Conservation (phyloP, 768 basidiomycete genomes). For the Pisolithus marmoratus region DNA sequence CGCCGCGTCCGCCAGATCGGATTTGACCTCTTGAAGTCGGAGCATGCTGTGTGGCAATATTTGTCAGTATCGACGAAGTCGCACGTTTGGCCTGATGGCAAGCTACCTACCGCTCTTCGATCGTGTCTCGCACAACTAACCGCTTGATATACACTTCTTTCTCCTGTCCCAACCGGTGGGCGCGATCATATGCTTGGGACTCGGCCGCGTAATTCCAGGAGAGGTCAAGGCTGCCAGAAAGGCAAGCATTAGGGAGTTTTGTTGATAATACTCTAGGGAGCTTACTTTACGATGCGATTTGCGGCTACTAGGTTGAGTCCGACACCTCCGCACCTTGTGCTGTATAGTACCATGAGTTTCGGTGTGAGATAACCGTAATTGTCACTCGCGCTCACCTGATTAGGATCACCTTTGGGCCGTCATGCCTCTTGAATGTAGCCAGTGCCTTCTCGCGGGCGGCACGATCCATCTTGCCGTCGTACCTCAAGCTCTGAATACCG, state of each 20-base stretch:
- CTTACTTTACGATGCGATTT: slow-evolving; percentile 65
- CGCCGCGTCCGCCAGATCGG: slow-evolving; percentile 59
- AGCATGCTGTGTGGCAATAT: slow-evolving; percentile 44
- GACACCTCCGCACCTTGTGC: slow-evolving; percentile 65
- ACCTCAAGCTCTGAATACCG: slow-evolving; percentile 53
- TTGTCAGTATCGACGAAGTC: background rate
- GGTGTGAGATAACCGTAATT: background rate
- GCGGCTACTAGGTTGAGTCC: slow-evolving; percentile 63
- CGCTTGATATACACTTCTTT: slow-evolving; percentile 66
- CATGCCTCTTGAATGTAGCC: slow-evolving; percentile 45
- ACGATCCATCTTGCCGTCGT: slow-evolving; percentile 66
- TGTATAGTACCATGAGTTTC: slow-evolving; percentile 11
- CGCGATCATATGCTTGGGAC: slow-evolving; percentile 57
- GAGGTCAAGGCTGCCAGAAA: slow-evolving; percentile 50
- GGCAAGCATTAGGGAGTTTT: background rate
- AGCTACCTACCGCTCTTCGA: slow-evolving; percentile 61
- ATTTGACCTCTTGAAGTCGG: slow-evolving; percentile 62
- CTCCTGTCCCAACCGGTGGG: slow-evolving; percentile 66
- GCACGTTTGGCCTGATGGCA: background rate
- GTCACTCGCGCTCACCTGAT: slow-evolving; percentile 42
- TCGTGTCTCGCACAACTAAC: slow-evolving; percentile 58
- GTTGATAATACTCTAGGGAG: background rate
- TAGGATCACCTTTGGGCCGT: slow-evolving; percentile 58
- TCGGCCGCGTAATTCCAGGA: slow-evolving; percentile 73
- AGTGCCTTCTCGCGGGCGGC: slow-evolving; percentile 45